Conservation (phyloP, 331 rosid genomes). For the Malus hybrid region DNA sequence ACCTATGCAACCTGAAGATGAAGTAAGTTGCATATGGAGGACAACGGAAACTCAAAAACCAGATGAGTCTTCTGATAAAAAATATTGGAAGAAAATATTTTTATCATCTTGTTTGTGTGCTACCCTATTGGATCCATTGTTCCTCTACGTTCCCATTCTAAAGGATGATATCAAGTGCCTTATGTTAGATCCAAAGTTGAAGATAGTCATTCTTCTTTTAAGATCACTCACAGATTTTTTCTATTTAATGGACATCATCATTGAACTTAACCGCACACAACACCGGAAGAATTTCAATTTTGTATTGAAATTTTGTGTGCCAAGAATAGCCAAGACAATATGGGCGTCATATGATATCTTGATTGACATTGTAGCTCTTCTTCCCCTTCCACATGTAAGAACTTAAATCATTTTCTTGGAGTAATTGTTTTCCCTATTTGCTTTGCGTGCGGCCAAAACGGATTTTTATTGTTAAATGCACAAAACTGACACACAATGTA, state of each 20-base stretch:
- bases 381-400: conserved; percentile 28
- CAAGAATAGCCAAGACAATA: not conserved
- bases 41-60: too few relatives aligned
- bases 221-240: conserved; percentile 7
- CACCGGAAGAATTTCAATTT: not conserved
- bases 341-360: not conserved
- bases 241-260: conserved; percentile 1
- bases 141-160: conserved; percentile 20
- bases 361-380: conserved; percentile 25
- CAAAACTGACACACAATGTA: too few relatives aligned
- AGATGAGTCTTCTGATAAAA: rapidly evolving
- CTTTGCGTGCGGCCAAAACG: too few relatives aligned
- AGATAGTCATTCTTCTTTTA: not conserved
- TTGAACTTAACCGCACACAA: too few relatives aligned
- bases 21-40: too few relatives aligned
- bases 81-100: too few relatives aligned
- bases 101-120: not conserved
- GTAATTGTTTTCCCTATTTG: not conserved
- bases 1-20: too few relatives aligned
- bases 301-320: not conserved
- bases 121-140: conserved; percentile 11
- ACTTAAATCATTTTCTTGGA: not conserved
- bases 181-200: conserved; percentile 11
- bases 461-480: too few relatives aligned
- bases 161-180: not conserved